phyloP scores from a whole-genome alignment of 495 filamentous ascomycete genomes.

The Xylaria castorea region DNA sequence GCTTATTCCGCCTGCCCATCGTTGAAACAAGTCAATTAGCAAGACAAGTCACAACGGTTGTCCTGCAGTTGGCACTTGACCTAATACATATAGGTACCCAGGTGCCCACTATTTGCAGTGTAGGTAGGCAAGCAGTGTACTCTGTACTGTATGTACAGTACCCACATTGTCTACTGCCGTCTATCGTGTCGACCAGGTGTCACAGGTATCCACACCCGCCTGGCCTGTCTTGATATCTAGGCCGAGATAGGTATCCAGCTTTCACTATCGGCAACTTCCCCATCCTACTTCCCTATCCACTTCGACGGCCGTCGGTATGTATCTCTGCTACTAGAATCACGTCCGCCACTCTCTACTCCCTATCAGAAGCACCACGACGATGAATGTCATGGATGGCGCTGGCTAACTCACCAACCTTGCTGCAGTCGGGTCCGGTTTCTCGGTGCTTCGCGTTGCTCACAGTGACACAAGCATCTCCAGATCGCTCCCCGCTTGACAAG shows the following conservation, averaged over 20 bases:
- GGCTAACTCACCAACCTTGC: conserved; percentile 22
- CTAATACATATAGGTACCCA: not conserved
- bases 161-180: conserved; percentile 11
- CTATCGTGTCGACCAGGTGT: conserved; percentile 14
- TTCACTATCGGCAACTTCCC: conserved; percentile 17
- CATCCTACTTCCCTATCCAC: conserved; percentile 13
- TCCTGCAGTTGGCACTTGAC: not conserved
- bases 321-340: conserved; percentile 4
- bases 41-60: conserved; percentile 15
- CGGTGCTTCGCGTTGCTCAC: conserved; percentile 29
- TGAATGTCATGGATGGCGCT: conserved; percentile 2
- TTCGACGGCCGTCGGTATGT: conserved; percentile 12
- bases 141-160: not conserved
- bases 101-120: too few species aligned
- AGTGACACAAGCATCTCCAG: conserved; percentile 43
- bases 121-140: not conserved
- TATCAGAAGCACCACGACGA: not conserved
- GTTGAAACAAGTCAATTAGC: conserved; percentile 1
- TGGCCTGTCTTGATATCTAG: conserved; percentile 3
- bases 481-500: conserved; percentile 43
- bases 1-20: conserved; percentile 6
- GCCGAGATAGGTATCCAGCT: conserved; percentile 22
- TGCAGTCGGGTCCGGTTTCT: conserved; percentile 20
- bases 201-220: conserved; percentile 29
- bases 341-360: not conserved